Conservation (phyloP, 768 basidiomycete species). For the Termitomyces bulborhizus region DNA sequence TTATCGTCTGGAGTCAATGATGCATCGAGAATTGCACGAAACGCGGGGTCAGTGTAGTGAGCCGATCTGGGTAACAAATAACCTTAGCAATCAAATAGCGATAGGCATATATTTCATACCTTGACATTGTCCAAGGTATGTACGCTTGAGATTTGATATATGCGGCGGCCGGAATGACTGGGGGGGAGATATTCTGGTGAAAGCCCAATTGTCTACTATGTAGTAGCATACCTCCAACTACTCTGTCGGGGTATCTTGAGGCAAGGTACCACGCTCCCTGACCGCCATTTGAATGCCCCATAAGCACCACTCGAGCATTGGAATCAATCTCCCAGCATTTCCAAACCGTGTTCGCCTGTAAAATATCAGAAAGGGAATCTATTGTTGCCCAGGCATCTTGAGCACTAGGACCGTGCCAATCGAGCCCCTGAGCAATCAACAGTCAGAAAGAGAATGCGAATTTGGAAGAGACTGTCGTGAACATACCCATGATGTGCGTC, state of each 20-base stretch:
- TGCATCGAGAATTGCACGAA: constrained; percentile 67
- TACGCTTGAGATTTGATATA: constrained; percentile 89
- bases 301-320: constrained; percentile 47
- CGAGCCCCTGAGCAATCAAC: constrained; percentile 55
- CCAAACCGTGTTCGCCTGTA: constrained; percentile 32
- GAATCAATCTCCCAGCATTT: constrained; percentile 30
- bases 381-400: constrained; percentile 62
- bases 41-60: constrained; percentile 72
- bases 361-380: constrained; percentile 45
- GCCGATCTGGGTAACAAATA: constrained; percentile 39
- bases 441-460: background rate
- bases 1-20: constrained; percentile 83
- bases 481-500: constrained; percentile 75
- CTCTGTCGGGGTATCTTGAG: constrained; percentile 70
- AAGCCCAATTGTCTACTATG: background rate
- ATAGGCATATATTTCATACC: constrained; percentile 22
- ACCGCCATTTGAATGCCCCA: constrained; percentile 92
- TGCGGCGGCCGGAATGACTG: constrained; percentile 72
- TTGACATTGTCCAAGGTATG: constrained; percentile 63
- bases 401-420: constrained; percentile 88
- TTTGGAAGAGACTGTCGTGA: background rate
- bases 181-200: background rate
- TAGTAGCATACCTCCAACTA: constrained; percentile 45
- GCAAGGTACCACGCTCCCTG: constrained; percentile 85
- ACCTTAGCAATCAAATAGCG: no score